Percentiles rank a stretch among this genome's conserved stretches.
Conservation (phyloP, 2,329 filamentous ascomycete species). For the Verticillium isaacii region DNA sequence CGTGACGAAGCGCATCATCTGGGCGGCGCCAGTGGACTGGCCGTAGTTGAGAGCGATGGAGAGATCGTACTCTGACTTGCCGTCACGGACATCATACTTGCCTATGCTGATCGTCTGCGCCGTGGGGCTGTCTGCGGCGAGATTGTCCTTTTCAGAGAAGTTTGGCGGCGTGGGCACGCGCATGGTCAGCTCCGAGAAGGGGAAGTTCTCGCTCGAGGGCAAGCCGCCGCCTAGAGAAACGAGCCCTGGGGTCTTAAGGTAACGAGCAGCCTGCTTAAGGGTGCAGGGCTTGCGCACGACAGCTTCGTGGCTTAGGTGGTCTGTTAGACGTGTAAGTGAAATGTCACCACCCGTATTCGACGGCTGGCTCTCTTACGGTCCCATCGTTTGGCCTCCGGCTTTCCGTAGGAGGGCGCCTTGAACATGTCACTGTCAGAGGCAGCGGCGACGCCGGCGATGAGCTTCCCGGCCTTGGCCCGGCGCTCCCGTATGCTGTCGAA, state of each 20-base stretch:
- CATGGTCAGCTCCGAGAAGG: constrained; percentile 73
- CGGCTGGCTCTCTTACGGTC: constrained; percentile 58
- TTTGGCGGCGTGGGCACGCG: constrained; percentile 65
- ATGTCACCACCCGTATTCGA: not conserved
- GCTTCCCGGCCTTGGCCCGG: constrained; percentile 65
- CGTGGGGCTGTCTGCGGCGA: constrained; percentile 27
- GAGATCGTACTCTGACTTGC: constrained; percentile 60
- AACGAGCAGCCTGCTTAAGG: constrained; percentile 78
- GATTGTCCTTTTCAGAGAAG: constrained; percentile 66
- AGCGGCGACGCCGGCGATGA: constrained; percentile 73
- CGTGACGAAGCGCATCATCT: constrained; percentile 84
- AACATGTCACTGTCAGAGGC: constrained; percentile 77
- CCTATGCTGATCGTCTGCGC: constrained; percentile 63
- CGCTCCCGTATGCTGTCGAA: constrained; percentile 62
- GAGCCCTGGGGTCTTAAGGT: constrained; percentile 74
- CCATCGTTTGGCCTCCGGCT: constrained; percentile 78
- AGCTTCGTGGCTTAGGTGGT: constrained; percentile 59
- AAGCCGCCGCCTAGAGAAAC: constrained; percentile 92
- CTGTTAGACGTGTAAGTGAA: constrained; percentile 22
- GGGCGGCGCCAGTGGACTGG: constrained; percentile 78
- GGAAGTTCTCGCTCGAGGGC: constrained; percentile 86
- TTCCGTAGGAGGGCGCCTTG: constrained; percentile 59
- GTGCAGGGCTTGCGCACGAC: constrained; percentile 58
- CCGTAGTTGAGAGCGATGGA: constrained; percentile 90
- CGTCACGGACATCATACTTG: constrained; percentile 76